Base-by-base conservation (phyloP, 805 yeast species). In the Wickerhamiella azyma region DNA sequence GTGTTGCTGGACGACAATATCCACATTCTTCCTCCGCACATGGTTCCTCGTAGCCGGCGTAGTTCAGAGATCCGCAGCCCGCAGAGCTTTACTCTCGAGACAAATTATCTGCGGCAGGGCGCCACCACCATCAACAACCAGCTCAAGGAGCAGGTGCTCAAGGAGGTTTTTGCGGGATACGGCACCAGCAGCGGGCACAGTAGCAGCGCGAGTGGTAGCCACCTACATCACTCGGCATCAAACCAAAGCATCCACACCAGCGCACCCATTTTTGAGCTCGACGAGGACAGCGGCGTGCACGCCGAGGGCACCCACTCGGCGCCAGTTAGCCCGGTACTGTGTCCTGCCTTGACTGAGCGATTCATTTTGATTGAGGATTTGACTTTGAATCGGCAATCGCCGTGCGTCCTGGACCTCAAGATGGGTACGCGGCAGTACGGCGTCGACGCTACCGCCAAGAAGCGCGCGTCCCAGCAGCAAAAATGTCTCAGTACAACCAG, bases 381-480 rank as follows among this genome's bases (percentile, higher is more conserved):
- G 41, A 92, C 97, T 0, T 72, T 79, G 46, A 84, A 85, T 19
- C 77, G 89, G 78, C 67, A 64, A 26, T 74, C 74, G 52, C 96
- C 98, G 0, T 88, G 96, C 59, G 97, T 89, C 0, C 66, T 92
- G 42, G 99, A 92, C 64, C 68, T 92, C 55, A 92, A 92, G 60
- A 92, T 92, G 97, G 99, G 99, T 0, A 89, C 99, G 0, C 71
- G 99, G 48, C 99, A 92, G 63, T 92, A 92, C 57, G 98, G 99
- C 9, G 81, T 89, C n/a, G 94, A 86, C 52, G 96, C 97, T 0
- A 70, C 71, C 5, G 61, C 65, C 11, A 65, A 76, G 41, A 92
- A 92, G 63, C 81, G 78, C 57, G 59, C 66, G 41, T 84, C 95
- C 0, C 98, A 92, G 65, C 66, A 84, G 29, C 69, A 70, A 46